Evolutionary conservation across 1,284 basidiomycete species (phyloP).

Genomic region (Naganishia cerealis): DNA sequence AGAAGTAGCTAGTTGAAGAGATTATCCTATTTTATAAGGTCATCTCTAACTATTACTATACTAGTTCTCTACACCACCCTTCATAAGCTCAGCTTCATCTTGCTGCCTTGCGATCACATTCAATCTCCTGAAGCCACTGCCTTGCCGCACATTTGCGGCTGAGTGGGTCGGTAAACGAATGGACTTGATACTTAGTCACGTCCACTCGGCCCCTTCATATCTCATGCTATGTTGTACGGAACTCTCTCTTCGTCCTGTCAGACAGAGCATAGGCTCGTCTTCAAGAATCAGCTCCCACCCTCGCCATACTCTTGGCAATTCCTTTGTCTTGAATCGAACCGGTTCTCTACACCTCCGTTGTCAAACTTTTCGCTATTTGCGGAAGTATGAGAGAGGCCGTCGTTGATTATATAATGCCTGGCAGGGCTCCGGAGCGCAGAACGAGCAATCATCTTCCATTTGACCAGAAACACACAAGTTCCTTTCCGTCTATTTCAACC

Average conservation of each 20-base stretch:
- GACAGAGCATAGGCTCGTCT: background rate
- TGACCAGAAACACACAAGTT: background rate
- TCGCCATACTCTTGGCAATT: background rate
- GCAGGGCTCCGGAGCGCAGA: background rate
- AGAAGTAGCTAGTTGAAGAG: conserved; percentile 1
- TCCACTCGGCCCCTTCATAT: too few relatives aligned
- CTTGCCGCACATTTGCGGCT: too few relatives aligned
- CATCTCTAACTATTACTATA: conserved; percentile 2
- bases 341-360: background rate
- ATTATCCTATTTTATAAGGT: background rate
- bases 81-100: too few relatives aligned
- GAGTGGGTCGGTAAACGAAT: too few relatives aligned
- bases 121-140: too few relatives aligned
- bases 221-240: too few relatives aligned
- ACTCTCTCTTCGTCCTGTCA: background rate
- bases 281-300: background rate
- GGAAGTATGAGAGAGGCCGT: background rate
- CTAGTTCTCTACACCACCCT: background rate
- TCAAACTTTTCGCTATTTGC: background rate
- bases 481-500: background rate
- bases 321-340: background rate
- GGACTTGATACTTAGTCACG: too few relatives aligned
- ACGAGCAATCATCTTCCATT: background rate
- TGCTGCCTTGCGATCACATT: too few relatives aligned
- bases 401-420: background rate